Evolutionary conservation across 345 rosid species (phyloP), one percentile per base, ranked within the genome.

Genomic region (Populus alba): DNA sequence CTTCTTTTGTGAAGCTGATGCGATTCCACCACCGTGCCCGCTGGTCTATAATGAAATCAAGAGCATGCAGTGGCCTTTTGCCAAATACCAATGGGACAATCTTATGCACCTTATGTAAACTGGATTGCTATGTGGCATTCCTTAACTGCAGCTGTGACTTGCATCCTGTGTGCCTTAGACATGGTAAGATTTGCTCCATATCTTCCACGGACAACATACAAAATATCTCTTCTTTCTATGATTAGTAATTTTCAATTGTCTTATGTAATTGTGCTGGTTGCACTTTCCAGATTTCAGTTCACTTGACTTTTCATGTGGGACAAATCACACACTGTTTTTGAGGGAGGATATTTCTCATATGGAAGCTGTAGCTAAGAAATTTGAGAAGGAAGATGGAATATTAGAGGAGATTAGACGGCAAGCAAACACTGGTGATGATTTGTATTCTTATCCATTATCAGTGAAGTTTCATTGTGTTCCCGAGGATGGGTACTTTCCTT

Each of bases 61-160:
- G 91, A 80, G 84, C 82, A 80, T 89, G 93, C 82, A 63, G 90
- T 33, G 88, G 85, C 23, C 81, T 91, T 71, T 80, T 78, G 62
- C 85, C 87, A 11, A 92, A 88, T 79, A 75, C 84, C 22, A 81
- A 85, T 68, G 90, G 94, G 79, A 94, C 98, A 45, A 81, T 89
- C 59, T 83, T 95, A 43, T 95, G 99, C 88, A 91, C 91, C 84
- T 38, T 95, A 68, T 95, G 99, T 86, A 95, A 94, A 87, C 89
- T 94, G 47, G 99, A 93, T 80, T 95, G 98, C 84, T 95, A 94
- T 80, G 81, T 95, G 75, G 94, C 97, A 77, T 95, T 86, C 79
- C 71, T 95, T 53, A 89, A 88, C 85, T 95, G 98, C 87, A 75
- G 75, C 63, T 92, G 98, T 86, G 81, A 80, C 80, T 57, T 68